A percentile compares a stretch with the other conserved stretches of the same genome.
These are phyloP conservation scores for Camelina sativa DNA, from an alignment of 345 rosid species.

Conservation along the genomic window DNA sequence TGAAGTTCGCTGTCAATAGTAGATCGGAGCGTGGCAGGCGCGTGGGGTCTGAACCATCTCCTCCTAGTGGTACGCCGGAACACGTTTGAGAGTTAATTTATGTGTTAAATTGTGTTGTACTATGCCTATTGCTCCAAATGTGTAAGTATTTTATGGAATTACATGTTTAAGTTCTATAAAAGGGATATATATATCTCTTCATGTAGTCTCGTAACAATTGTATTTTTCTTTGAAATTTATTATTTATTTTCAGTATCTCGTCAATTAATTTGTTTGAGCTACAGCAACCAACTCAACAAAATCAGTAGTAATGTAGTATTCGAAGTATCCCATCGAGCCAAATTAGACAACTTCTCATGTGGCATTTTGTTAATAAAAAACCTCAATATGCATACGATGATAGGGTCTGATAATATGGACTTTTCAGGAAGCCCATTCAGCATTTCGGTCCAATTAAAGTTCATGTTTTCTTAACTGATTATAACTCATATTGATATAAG, in stretches of 20 bases:
- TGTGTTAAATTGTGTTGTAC: slow-evolving; percentile 22
- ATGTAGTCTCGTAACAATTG: slow-evolving; percentile 13
- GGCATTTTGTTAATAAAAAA: neutral
- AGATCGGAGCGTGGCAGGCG: slow-evolving; percentile 76
- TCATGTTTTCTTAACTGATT: no score
- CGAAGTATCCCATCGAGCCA: neutral
- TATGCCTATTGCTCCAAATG: slow-evolving; percentile 8
- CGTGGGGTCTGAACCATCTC: slow-evolving; percentile 50
- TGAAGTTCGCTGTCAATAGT: slow-evolving; percentile 75
- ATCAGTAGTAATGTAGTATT: neutral
- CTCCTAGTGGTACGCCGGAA: slow-evolving; percentile 54
- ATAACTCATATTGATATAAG: slow-evolving; percentile 1
- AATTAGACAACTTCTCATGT: neutral
- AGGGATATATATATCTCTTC: neutral
- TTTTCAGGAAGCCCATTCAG: neutral
- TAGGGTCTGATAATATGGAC: slow-evolving; percentile 6
- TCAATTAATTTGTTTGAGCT: neutral
- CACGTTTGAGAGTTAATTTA: slow-evolving; percentile 45
- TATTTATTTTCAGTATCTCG: neutral
- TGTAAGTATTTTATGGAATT: slow-evolving; percentile 13
- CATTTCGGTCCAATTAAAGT: neutral
- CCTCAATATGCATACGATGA: neutral
- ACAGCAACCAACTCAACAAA: neutral
- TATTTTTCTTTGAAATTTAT: neutral
- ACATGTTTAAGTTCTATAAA: neutral